These are phyloP conservation scores for Nidula microcarpa DNA, from an alignment of 768 basidiomycete species.

Conservation along the genomic window DNA sequence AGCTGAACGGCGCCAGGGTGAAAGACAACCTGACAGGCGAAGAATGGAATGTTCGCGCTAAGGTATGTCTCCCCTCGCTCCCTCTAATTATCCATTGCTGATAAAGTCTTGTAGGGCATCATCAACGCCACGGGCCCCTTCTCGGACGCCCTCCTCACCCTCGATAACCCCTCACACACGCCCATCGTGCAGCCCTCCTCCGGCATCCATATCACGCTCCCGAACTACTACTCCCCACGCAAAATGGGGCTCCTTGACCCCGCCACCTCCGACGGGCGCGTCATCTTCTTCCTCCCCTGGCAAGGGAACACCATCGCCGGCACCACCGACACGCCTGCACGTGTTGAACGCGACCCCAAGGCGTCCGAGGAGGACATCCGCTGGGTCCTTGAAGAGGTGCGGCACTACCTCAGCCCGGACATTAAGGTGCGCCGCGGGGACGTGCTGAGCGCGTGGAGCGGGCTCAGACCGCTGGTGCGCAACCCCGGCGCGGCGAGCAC, in stretches of 20 bases:
- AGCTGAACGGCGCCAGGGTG: conserved; percentile 71
- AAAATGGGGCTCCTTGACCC: conserved; percentile 96
- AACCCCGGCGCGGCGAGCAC: conserved; percentile 71
- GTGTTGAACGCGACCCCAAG: conserved; percentile 68
- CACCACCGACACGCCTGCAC: conserved; percentile 85
- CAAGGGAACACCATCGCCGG: conserved; percentile 97
- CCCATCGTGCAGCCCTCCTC: conserved; percentile 92
- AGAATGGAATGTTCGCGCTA: conserved; percentile 78
- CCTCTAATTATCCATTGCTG: background rate
- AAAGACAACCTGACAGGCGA: conserved; percentile 82
- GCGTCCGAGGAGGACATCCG: conserved; percentile 93
- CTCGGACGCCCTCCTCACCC: conserved; percentile 76
- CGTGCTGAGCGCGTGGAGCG: conserved; percentile 94
- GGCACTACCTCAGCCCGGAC: conserved; percentile 85
- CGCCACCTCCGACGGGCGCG: conserved; percentile 91
- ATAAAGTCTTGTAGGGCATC: conserved; percentile 52
- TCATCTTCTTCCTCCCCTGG: conserved; percentile 99
- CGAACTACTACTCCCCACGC: conserved; percentile 93
- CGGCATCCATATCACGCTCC: conserved; percentile 94
- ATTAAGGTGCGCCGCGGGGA: conserved; percentile 94
- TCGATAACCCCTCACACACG: conserved; percentile 74
- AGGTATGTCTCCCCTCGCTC: conserved; percentile 35
- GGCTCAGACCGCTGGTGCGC: conserved; percentile 85
- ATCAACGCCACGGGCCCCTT: conserved; percentile 98
- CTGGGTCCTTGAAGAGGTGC: conserved; percentile 94